A percentile compares a stretch with the other conserved stretches of the same genome.
These are phyloP conservation scores for Ensete ventricosum DNA, from an alignment of 176 grass and related monocot species.

Conservation along the genomic window DNA sequence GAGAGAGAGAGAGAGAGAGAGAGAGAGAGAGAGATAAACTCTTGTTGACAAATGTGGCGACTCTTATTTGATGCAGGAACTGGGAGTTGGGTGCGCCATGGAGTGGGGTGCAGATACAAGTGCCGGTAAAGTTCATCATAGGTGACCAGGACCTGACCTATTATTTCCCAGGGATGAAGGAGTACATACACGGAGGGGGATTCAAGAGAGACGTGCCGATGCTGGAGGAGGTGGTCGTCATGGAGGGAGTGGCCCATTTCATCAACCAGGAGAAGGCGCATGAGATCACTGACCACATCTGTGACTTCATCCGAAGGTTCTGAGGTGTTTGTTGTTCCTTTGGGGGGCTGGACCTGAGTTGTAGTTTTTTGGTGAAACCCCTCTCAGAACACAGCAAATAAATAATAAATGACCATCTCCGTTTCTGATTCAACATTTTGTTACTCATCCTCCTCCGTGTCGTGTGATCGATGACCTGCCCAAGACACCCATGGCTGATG, in stretches of 20 bases:
- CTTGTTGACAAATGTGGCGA: no score
- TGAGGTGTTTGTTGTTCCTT: neutral
- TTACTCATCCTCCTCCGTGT: no score
- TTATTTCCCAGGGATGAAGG: neutral
- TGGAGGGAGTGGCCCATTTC: neutral
- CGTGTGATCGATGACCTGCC: no score
- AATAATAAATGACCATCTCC: neutral
- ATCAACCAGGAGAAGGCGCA: constrained; percentile 18
- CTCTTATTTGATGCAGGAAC: neutral
- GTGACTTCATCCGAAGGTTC: constrained; percentile 9
- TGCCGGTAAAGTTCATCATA: constrained; percentile 10
- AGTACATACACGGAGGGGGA: constrained; percentile 12
- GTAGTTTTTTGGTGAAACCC: no score
- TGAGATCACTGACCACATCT: constrained; percentile 11
- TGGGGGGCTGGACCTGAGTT: no score
- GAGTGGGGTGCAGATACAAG: neutral
- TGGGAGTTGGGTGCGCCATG: constrained; percentile 12
- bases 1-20: no score
- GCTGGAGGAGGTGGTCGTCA: neutral
- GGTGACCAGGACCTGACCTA: neutral
- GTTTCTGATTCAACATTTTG: no score
- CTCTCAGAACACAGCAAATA: neutral
- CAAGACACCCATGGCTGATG: no score
- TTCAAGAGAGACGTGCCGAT: constrained; percentile 3
- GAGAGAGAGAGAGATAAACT: no score